Conservation (phyloP, 2,329 filamentous ascomycete genomes). For the Paecilomyces fulvus region DNA sequence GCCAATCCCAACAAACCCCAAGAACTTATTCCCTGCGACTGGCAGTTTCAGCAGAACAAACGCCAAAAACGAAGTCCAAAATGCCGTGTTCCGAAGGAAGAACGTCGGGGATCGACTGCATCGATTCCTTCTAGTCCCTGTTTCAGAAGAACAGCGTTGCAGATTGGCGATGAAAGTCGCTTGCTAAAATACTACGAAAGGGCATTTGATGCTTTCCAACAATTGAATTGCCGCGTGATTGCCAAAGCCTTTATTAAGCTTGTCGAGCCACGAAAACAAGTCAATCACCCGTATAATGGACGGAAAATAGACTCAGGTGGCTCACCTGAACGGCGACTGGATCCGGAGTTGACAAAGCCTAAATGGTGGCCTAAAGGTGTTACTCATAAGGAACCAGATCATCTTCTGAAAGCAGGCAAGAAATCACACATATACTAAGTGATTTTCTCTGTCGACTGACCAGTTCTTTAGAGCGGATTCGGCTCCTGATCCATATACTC, state of each 20-base stretch:
- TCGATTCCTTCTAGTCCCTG: slow-evolving; percentile 20
- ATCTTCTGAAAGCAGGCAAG: slow-evolving; percentile 35
- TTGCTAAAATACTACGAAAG: slow-evolving; percentile 28
- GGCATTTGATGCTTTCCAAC: slow-evolving; percentile 32
- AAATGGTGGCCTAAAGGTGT: slow-evolving; percentile 32
- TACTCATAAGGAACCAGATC: slow-evolving; percentile 38
- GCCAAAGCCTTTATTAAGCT: slow-evolving; percentile 36
- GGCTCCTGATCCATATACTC: slow-evolving; percentile 32
- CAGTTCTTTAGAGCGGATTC: slow-evolving; percentile 25
- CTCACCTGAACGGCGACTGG: slow-evolving; percentile 18
- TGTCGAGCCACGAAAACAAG: slow-evolving; percentile 38
- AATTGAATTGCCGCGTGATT: slow-evolving; percentile 34
- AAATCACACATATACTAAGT: not conserved
- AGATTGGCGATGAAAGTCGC: slow-evolving; percentile 18
- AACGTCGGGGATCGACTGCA: slow-evolving; percentile 15
- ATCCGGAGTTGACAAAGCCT: slow-evolving; percentile 34
- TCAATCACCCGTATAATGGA: slow-evolving; percentile 38
- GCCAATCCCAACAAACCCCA: slow-evolving; percentile 1
- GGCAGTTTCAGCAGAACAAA: slow-evolving; percentile 8
- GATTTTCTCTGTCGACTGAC: not conserved
- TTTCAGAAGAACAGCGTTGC: slow-evolving; percentile 13
- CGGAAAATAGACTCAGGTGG: slow-evolving; percentile 15
- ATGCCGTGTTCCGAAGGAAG: slow-evolving; percentile 2
- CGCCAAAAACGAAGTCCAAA: slow-evolving; percentile 6
- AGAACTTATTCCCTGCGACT: slow-evolving; percentile 8